phyloP scores from a whole-genome alignment of 1,284 basidiomycete genomes.

The Austroboletus niveus region DNA sequence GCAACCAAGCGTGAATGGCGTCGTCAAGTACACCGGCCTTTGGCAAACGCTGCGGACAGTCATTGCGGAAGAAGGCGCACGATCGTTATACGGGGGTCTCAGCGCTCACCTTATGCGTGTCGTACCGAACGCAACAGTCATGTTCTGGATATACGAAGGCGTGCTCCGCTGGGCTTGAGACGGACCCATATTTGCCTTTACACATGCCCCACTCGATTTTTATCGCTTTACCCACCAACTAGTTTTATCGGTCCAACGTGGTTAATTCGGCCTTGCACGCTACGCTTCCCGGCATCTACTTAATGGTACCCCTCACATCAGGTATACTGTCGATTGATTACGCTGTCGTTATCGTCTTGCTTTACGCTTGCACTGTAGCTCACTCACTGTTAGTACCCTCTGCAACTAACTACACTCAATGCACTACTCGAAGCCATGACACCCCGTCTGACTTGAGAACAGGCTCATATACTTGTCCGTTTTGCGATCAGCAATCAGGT shows the following conservation, averaged over 20 bases:
- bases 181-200: too few relatives aligned
- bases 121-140: slow-evolving; percentile 95
- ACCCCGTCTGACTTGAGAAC: too few relatives aligned
- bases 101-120: slow-evolving; percentile 95
- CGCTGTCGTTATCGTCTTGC: slow-evolving; percentile 11
- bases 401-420: not conserved
- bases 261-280: slow-evolving; percentile 13
- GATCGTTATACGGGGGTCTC: slow-evolving; percentile 88
- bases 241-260: slow-evolving; percentile 16
- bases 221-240: slow-evolving; percentile 2
- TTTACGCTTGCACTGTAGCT: slow-evolving; percentile 23
- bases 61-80: slow-evolving; percentile 86
- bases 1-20: slow-evolving; percentile 76
- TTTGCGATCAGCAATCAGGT: too few relatives aligned
- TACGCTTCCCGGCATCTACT: not conserved
- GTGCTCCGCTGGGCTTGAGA: slow-evolving; percentile 53
- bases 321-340: slow-evolving; percentile 13
- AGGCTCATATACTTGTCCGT: too few relatives aligned
- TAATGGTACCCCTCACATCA: slow-evolving; percentile 11
- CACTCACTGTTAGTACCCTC: slow-evolving; percentile 28
- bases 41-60: slow-evolving; percentile 84
- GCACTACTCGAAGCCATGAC: too few relatives aligned
- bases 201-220: not conserved
- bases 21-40: slow-evolving; percentile 85
- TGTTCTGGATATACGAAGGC: slow-evolving; percentile 88